Evolutionary conservation across 2,329 filamentous ascomycete genomes (phyloP), one percentile per base, ranked within the genome.

Genomic region (Beauveria medogensis): DNA sequence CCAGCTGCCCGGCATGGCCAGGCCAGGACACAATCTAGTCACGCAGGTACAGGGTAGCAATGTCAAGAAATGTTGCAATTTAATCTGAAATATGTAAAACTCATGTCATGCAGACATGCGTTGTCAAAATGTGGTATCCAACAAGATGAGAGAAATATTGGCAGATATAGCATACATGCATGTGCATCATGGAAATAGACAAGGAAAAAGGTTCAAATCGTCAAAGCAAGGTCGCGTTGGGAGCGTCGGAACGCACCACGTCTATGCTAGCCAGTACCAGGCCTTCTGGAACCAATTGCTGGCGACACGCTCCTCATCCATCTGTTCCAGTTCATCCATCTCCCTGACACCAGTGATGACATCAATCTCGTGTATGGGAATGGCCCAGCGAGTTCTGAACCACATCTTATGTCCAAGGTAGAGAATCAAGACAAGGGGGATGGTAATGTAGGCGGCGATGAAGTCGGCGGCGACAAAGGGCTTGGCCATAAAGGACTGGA

Each of bases 401-500:
- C 70, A 73, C 9, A 80, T 26, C 75, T 86, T 87, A 75, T 89
- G 87, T 3, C 79, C 83, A 14, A 82, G 7, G 67, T 88, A 89
- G 0, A 99, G 75, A 0, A 76, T 71, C 2, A 85, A 65, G 71
- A 89, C 89, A 65, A 80, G 82, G 51, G 78, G 86, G 0, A 88
- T 75, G 10, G 79, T 87, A 67, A 89, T 78, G 67, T 86, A 91
- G 67, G 74, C 79, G 0, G 83, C 82, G n/a, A 87, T 63, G 67
- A 94, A 94, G 66, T 78, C 78, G 5, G 79, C 77, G 0, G 80
- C 81, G 18, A 78, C 81, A 82, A 86, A 93, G 30, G 85, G 77
- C 8, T 78, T 74, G 0, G 84, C 82, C 70, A 87, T 88, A 70
- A 93, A 92, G 16, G 88, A 82, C 41, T 86, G 82, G 73, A 92